Percentiles rank a stretch among this genome's conserved stretches.
Evolutionary conservation across 2,329 filamentous ascomycete species (phyloP).

Genomic region (Ciborinia camelliae): DNA sequence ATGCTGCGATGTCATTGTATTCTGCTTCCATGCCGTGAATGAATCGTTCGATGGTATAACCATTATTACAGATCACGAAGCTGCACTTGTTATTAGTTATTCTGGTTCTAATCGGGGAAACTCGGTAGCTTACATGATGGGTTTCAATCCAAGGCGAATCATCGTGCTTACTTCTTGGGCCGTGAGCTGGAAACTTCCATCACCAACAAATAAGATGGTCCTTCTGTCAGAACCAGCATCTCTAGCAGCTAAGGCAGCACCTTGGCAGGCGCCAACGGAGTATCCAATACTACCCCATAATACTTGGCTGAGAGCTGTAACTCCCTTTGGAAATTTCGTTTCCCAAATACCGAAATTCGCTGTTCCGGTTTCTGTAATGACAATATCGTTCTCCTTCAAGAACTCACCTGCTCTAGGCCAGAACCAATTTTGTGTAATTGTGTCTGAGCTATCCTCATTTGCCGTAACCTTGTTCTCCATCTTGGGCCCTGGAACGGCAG

Average conservation of each 20-base stretch:
- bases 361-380: slow-evolving; percentile 81
- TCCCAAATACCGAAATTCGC: slow-evolving; percentile 87
- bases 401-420: slow-evolving; percentile 76
- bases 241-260: slow-evolving; percentile 70
- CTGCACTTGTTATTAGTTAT: slow-evolving; percentile 37
- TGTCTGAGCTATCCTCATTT: slow-evolving; percentile 41
- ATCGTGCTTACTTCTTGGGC: slow-evolving; percentile 83
- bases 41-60: slow-evolving; percentile 84
- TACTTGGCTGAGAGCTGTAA: slow-evolving; percentile 77
- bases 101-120: neutral
- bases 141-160: slow-evolving; percentile 68
- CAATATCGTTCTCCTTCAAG: slow-evolving; percentile 60
- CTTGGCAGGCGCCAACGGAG: slow-evolving; percentile 59
- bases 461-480: slow-evolving; percentile 50
- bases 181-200: slow-evolving; percentile 82
- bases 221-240: slow-evolving; percentile 58
- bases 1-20: slow-evolving; percentile 78
- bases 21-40: slow-evolving; percentile 77
- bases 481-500: slow-evolving; percentile 50
- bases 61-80: slow-evolving; percentile 83
- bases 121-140: slow-evolving; percentile 62
- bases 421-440: slow-evolving; percentile 69
- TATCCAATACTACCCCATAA: slow-evolving; percentile 69
- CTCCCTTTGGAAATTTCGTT: slow-evolving; percentile 71
- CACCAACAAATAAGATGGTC: slow-evolving; percentile 83